Evolutionary conservation across 495 filamentous ascomycete species (phyloP), one percentile per base, ranked within the genome.

Genomic region (Staphylotrichum tortipilum): DNA sequence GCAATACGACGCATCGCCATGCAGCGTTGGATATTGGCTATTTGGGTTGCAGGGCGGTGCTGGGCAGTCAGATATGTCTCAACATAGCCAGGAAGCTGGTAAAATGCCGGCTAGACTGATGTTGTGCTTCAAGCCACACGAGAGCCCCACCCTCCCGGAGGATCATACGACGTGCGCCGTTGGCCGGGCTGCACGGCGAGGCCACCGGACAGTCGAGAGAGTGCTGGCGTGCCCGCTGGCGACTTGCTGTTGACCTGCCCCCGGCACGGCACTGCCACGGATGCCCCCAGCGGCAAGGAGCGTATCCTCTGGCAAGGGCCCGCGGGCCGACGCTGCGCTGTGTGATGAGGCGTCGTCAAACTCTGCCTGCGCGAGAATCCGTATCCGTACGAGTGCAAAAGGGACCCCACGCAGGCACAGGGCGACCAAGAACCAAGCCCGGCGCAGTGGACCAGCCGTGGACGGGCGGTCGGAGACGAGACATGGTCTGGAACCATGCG

Each of bases 81-180:
- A 55, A 44, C 40, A 65, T 54, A 57, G 56, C 65, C 65, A 64
- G 53, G 53, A 57, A 58, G 52, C 58, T 62, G 66, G 60, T 59
- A 70, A 67, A 68, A 65, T 67, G 59, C 59, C 55, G 62, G 57
- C 50, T 63, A 56, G 61, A 50, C 45, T 49, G 18, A 50, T 55
- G 52, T 52, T 28, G 45, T 58, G 44, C 48, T 55, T 49, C 39
- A 49, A 51, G 45, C 38, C 50, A 52, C 44, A 29, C 9, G n/a
- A n/a, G 47, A 54, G 26, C 51, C 50, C 43, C 41, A 24, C 39
- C 46, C 56, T 57, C 44, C 49, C 18, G 36, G 45, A 22, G 22
- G 60, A 59, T 64, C 57, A 62, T 68, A 59, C 58, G 61, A 63
- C 57, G 26, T 28, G 26, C 26, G n/a, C n/a, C n/a, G n/a, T n/a